Evolutionary conservation across 2,329 filamentous ascomycete species (phyloP).

Genomic region (Pseudocercospora pini-densiflorae): DNA sequence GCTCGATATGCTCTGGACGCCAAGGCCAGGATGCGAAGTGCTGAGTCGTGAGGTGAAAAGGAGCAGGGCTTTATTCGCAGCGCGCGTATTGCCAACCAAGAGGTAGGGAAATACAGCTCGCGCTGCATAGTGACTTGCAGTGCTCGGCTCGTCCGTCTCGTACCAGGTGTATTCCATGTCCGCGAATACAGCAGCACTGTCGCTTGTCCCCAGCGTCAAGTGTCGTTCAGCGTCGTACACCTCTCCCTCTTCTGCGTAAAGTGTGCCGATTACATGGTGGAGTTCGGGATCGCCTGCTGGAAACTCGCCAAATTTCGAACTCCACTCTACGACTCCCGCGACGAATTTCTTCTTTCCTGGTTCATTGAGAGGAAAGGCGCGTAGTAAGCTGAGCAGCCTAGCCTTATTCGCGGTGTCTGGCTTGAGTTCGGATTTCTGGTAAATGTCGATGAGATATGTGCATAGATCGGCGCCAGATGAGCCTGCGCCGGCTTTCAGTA

Average conservation of each 20-base stretch:
- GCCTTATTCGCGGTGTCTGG: conserved; percentile 75
- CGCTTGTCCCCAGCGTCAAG: conserved; percentile 83
- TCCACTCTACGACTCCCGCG: conserved; percentile 87
- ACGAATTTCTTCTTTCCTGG: conserved; percentile 94
- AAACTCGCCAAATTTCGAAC: conserved; percentile 79
- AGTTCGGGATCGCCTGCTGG: conserved; percentile 92
- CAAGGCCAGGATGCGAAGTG: conserved; percentile 64
- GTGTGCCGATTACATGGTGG: conserved; percentile 84
- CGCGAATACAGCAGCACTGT: conserved; percentile 79
- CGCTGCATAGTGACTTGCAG: conserved; percentile 82
- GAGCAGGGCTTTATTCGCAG: conserved; percentile 80
- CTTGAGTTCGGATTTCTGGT: conserved; percentile 81
- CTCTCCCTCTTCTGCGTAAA: conserved; percentile 93
- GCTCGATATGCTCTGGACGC: conserved; percentile 79
- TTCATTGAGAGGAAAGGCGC: conserved; percentile 80
- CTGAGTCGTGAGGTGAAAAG: conserved; percentile 72
- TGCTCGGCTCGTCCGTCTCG: conserved; percentile 82
- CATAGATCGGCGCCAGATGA: conserved; percentile 91
- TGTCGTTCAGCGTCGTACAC: conserved; percentile 93
- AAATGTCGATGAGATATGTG: conserved; percentile 86
- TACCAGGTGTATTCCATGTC: conserved; percentile 95
- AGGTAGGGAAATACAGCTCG: conserved; percentile 91
- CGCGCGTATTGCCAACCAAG: conserved; percentile 85
- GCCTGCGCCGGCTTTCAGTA: conserved; percentile 90
- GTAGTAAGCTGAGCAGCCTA: conserved; percentile 75